Percentiles rank a stretch among this genome's conserved stretches.
Evolutionary conservation across 2,329 filamentous ascomycete species (phyloP).

Genomic region (Metarhizium robertsii): DNA sequence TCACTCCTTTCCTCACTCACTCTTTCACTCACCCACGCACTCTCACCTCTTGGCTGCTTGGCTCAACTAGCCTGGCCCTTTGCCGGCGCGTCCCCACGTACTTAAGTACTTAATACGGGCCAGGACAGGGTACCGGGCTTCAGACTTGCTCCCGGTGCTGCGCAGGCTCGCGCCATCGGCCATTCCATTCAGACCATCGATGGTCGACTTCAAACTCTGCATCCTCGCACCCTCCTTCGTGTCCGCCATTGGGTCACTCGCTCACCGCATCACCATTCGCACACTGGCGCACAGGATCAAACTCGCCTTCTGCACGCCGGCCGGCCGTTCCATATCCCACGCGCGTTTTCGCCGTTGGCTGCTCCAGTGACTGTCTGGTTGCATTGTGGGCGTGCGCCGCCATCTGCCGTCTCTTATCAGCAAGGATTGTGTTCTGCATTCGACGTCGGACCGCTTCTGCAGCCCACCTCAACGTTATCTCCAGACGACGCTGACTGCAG

Average conservation of each 20-base stretch:
- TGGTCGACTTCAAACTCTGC: constrained; percentile 6
- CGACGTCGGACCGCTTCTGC: not conserved
- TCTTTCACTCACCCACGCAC: not conserved
- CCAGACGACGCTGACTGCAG: not conserved
- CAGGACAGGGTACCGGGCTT: not conserved
- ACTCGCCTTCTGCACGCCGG: not conserved
- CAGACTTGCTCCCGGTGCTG: not conserved
- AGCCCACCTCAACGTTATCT: not conserved
- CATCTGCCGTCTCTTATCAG: not conserved
- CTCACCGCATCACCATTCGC: not conserved
- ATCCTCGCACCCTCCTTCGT: not conserved
- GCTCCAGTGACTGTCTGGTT: too few species aligned
- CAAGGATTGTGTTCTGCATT: not conserved
- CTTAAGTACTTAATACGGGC: too few species aligned
- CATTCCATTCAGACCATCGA: constrained; percentile 4
- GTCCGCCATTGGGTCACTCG: not conserved
- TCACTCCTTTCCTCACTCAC: not conserved
- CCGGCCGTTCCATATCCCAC: not conserved
- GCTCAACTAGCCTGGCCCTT: not conserved
- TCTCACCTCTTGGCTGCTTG: not conserved
- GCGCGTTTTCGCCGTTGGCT: not conserved
- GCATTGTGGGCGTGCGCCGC: too few species aligned
- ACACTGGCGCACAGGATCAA: not conserved
- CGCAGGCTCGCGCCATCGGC: constrained; percentile 1
- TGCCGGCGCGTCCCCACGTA: not conserved